These are phyloP conservation scores for Microbotryum scabiosae DNA, from an alignment of 1,284 basidiomycete species.

Conservation along the genomic window DNA sequence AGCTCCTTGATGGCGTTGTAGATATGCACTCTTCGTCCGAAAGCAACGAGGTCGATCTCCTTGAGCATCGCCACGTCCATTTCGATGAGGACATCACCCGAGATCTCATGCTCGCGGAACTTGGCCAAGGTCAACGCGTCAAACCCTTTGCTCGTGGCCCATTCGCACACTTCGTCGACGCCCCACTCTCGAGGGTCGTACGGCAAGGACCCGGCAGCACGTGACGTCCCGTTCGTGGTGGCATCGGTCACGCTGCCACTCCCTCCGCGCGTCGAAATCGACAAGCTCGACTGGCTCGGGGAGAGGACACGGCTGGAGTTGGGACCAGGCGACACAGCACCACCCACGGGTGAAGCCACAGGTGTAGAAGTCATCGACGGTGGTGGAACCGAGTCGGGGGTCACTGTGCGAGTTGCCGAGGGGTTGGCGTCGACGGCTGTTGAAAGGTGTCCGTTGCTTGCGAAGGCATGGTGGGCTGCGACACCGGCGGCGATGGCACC, in stretches of 20 bases:
- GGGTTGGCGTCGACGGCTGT: no score
- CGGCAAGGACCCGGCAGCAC: slow-evolving; percentile 5
- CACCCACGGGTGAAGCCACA: background rate
- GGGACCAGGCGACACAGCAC: background rate
- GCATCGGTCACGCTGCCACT: background rate
- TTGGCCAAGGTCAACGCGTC: slow-evolving; percentile 72
- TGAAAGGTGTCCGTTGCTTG: no score
- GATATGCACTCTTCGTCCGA: slow-evolving; percentile 88
- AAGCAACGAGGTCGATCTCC: slow-evolving; percentile 89
- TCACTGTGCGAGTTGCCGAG: no score
- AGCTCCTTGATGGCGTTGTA: slow-evolving; percentile 91
- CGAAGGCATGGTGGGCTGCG: no score
- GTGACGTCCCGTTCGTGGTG: background rate
- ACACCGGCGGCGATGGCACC: no score
- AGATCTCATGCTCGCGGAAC: slow-evolving; percentile 97
- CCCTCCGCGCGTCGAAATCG: background rate
- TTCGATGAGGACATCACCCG: slow-evolving; percentile 90
- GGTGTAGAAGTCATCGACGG: background rate
- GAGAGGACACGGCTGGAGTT: background rate
- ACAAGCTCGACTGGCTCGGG: background rate
- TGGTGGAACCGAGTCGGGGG: background rate
- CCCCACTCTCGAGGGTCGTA: slow-evolving; percentile 51
- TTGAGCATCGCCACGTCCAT: slow-evolving; percentile 88
- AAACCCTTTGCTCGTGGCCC: slow-evolving; percentile 77
- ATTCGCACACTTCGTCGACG: slow-evolving; percentile 81